These are phyloP conservation scores for Passalora sequoiae DNA, from an alignment of 2,329 filamentous ascomycete genomes.

Conservation along the genomic window DNA sequence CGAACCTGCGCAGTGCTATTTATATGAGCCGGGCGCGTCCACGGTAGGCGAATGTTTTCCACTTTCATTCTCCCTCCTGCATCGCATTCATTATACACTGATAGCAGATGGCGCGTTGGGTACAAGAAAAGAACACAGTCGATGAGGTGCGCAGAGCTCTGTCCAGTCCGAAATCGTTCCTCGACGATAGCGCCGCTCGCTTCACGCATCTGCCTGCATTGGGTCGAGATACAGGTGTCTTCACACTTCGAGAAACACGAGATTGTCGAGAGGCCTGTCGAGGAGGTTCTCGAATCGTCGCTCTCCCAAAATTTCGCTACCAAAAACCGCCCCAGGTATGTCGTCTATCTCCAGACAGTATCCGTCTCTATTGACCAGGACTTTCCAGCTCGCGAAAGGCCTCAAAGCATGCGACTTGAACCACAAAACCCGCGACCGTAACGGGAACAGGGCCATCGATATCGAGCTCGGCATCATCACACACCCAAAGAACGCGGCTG, in stretches of 20 bases:
- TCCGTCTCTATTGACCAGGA: background rate
- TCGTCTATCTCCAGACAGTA: background rate
- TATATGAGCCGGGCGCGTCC: too few species aligned
- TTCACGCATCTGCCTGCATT: conserved; percentile 1
- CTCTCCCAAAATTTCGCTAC: conserved; percentile 1
- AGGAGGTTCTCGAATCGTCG: conserved; percentile 7
- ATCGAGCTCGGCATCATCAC: conserved; percentile 6
- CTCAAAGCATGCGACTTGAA: conserved; percentile 8
- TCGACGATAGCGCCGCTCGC: background rate
- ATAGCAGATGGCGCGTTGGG: too few species aligned
- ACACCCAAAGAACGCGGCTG: conserved; percentile 4
- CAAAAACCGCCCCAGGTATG: conserved; percentile 5
- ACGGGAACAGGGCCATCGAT: conserved; percentile 6
- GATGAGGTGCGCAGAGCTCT: too few species aligned
- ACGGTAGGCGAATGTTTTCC: too few species aligned
- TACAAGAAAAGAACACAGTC: too few species aligned
- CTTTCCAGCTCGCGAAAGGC: conserved; percentile 5
- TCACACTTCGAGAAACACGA: background rate
- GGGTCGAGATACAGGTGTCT: background rate
- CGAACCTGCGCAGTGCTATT: too few species aligned
- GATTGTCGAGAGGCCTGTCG: background rate
- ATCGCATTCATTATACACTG: too few species aligned
- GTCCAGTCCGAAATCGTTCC: background rate
- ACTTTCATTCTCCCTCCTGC: too few species aligned
- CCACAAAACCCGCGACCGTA: conserved; percentile 4